Percentiles rank a stretch among this genome's conserved stretches.
phyloP scores from a whole-genome alignment of 257 asterid genomes.

The Salvia hispanica region DNA sequence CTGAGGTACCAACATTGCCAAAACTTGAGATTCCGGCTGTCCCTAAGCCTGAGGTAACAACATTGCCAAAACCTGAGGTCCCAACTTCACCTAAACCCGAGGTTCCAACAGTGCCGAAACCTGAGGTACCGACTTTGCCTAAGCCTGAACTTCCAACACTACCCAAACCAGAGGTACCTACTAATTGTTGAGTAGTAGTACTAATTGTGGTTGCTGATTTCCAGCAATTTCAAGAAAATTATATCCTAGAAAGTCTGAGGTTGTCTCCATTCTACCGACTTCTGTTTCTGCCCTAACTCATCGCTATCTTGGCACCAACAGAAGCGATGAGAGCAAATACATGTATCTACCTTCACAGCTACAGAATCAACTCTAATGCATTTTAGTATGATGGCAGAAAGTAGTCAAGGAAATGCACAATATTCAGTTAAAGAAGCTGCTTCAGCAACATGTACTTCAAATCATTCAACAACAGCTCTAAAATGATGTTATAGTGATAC shows the following conservation, averaged over 20 bases:
- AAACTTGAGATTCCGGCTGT: no score
- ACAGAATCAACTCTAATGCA: no score
- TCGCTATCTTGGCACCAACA: no score
- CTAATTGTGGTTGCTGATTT: constrained; percentile 11
- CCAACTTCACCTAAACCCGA: no score
- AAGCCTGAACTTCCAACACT: constrained; percentile 4
- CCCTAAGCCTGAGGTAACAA: no score
- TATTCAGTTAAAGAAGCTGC: constrained; percentile 12
- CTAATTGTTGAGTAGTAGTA: constrained; percentile 21
- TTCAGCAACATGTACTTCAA: neutral
- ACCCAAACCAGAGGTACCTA: constrained; percentile 11
- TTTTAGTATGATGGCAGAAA: neutral
- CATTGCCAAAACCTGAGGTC: no score
- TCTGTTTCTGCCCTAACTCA: no score
- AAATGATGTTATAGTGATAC: neutral
- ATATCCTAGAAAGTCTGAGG: neutral
- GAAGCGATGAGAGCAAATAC: no score
- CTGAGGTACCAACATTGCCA: no score
- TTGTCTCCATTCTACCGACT: neutral
- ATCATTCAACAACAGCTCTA: neutral
- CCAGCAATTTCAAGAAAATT: constrained; percentile 5
- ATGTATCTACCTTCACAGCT: no score
- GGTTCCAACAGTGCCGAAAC: no score
- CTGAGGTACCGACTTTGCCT: constrained; percentile 4
- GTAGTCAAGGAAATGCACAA: neutral